Conservation (phyloP, 2,329 filamentous ascomycete species). For the Apiospora kogelbergensis region DNA sequence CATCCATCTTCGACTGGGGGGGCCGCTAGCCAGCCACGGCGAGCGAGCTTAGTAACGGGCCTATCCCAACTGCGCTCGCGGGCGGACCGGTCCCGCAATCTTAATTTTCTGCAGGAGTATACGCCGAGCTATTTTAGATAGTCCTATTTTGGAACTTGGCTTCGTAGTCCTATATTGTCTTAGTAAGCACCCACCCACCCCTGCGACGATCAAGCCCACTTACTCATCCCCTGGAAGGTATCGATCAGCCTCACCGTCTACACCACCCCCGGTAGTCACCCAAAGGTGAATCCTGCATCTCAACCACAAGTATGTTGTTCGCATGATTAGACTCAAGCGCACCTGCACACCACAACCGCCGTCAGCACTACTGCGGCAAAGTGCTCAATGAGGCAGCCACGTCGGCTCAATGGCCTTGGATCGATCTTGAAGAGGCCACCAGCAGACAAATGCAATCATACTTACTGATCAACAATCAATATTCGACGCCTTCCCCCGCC, state of each 20-base stretch:
- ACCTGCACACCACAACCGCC: not conserved
- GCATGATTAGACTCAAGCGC: not conserved
- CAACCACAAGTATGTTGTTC: not conserved
- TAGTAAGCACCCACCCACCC: not conserved
- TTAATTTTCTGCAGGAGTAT: not conserved
- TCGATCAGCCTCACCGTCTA: not conserved
- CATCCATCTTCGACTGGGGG: not conserved
- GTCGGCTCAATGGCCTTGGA: not conserved
- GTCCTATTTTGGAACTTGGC: not conserved
- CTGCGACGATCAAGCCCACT: not conserved
- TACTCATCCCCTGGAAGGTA: not conserved
- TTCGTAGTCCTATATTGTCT: not conserved
- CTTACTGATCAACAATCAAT: not conserved
- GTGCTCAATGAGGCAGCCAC: not conserved
- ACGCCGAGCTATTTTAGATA: not conserved
- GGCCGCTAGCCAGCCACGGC: not conserved
- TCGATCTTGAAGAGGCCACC: not conserved
- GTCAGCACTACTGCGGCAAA: not conserved
- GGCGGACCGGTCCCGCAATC: slow-evolving; percentile 6
- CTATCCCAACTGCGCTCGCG: not conserved
- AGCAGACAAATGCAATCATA: no score
- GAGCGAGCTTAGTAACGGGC: not conserved
- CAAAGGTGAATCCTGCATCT: no score
- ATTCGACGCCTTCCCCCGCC: not conserved
- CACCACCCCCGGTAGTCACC: not conserved